phyloP scores from a whole-genome alignment of 73 alveolate genomes.

The Halteria grandinella region DNA sequence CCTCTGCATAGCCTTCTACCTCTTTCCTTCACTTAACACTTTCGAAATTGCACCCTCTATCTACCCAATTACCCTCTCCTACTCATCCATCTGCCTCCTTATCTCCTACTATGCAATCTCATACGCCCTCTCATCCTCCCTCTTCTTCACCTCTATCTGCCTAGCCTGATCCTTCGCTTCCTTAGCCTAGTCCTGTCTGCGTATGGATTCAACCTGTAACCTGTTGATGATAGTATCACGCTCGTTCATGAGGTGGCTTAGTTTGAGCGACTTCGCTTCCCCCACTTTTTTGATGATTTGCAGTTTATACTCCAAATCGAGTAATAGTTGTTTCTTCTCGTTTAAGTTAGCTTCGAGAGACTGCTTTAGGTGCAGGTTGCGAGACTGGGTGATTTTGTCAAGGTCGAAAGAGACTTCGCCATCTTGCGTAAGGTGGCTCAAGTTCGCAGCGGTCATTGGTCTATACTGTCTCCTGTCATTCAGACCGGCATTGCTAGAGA shows the following conservation, averaged over 20 bases:
- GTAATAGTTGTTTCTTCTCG: not conserved
- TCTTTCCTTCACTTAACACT: no score
- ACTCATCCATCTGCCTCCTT: not conserved
- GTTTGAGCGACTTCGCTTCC: slow-evolving; percentile 51
- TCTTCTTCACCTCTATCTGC: slow-evolving; percentile 22
- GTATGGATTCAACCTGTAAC: not conserved
- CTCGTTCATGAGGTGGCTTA: slow-evolving; percentile 46
- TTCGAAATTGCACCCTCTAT: no score
- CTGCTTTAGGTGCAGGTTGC: slow-evolving; percentile 5
- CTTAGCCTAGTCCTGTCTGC: slow-evolving; percentile 22
- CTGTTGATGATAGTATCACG: slow-evolving; percentile 29
- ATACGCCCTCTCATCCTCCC: slow-evolving; percentile 49
- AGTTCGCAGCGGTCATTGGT: not conserved
- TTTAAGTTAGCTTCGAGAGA: slow-evolving; percentile 30
- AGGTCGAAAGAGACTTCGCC: slow-evolving; percentile 41
- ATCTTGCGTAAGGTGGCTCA: slow-evolving; percentile 14
- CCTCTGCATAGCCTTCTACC: no score
- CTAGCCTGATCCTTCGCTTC: slow-evolving; percentile 24
- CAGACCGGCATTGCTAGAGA: no score
- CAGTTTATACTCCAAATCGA: not conserved
- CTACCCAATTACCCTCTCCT: no score
- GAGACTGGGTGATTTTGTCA: slow-evolving; percentile 15
- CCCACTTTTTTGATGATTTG: slow-evolving; percentile 19
- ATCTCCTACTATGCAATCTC: slow-evolving; percentile 42
- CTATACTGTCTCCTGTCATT: slow-evolving; percentile 1